Evolutionary conservation across 306 rosid species (phyloP).

Genomic region (Canavalia gladiata): DNA sequence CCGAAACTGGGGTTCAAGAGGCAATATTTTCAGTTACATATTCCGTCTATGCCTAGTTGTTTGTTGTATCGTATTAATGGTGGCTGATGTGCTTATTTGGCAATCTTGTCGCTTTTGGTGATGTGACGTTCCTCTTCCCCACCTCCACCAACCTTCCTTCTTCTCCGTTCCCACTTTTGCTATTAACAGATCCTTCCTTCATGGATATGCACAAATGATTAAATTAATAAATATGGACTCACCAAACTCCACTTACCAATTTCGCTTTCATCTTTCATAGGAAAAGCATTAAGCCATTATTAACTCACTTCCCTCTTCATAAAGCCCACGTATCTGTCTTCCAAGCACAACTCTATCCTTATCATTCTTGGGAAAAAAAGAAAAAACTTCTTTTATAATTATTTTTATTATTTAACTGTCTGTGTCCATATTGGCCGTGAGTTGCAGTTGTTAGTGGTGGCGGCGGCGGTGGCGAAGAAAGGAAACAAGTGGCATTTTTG

Average conservation of each 20-base stretch:
- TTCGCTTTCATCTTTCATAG: neutral
- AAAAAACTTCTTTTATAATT: neutral
- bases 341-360: neutral
- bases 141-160: neutral
- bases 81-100: conserved; percentile 21
- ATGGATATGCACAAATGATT: neutral
- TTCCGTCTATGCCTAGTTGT: neutral
- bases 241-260: neutral
- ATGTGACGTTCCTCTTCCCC: neutral
- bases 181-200: neutral
- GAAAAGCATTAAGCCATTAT: neutral
- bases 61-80: neutral
- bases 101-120: neutral
- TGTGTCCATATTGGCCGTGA: neutral
- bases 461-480: conserved; percentile 33
- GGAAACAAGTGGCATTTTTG: conserved; percentile 38
- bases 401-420: neutral
- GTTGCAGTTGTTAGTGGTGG: neutral
- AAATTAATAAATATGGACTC: neutral
- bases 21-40: neutral
- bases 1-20: no score
- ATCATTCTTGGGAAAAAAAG: no score
- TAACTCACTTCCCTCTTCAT: neutral
- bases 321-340: neutral
- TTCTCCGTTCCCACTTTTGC: neutral